Conservation (phyloP, 176 grass and related monocot genomes). For the Eleusine coracana region DNA sequence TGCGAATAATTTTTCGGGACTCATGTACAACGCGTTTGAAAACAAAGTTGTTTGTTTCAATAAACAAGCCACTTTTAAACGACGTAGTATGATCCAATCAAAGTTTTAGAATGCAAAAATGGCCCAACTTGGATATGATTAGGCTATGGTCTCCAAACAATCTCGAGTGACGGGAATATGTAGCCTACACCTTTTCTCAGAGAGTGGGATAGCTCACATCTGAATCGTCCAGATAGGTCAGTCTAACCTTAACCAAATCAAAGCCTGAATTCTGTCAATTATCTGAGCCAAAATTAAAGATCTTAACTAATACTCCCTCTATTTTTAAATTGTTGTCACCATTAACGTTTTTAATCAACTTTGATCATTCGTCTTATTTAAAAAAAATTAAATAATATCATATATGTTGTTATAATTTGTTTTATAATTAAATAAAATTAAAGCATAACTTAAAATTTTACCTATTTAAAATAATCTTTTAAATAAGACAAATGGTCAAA, state of each 20-base stretch:
- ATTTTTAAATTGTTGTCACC: too few relatives aligned
- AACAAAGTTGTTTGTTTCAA: not conserved
- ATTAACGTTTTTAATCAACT: too few relatives aligned
- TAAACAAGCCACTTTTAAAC: not conserved
- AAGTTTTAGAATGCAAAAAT: not conserved
- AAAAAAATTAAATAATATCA: too few relatives aligned
- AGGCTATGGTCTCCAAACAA: not conserved
- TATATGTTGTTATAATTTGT: too few relatives aligned
- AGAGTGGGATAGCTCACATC: not conserved
- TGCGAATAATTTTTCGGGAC: not conserved
- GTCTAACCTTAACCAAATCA: not conserved
- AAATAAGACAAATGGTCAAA: too few relatives aligned
- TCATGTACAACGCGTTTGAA: not conserved
- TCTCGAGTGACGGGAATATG: not conserved
- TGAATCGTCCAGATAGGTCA: not conserved
- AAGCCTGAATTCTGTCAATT: not conserved
- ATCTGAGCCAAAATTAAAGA: not conserved
- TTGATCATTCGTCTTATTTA: too few relatives aligned
- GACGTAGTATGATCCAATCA: not conserved
- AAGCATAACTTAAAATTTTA: too few relatives aligned
- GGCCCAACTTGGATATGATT: not conserved
- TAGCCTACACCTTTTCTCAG: too few relatives aligned
- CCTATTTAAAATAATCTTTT: too few relatives aligned
- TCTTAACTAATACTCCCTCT: too few relatives aligned
- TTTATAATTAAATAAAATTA: too few relatives aligned